Evolutionary conservation across 2,329 filamentous ascomycete genomes (phyloP).

Genomic region (Endothia cerciana): DNA sequence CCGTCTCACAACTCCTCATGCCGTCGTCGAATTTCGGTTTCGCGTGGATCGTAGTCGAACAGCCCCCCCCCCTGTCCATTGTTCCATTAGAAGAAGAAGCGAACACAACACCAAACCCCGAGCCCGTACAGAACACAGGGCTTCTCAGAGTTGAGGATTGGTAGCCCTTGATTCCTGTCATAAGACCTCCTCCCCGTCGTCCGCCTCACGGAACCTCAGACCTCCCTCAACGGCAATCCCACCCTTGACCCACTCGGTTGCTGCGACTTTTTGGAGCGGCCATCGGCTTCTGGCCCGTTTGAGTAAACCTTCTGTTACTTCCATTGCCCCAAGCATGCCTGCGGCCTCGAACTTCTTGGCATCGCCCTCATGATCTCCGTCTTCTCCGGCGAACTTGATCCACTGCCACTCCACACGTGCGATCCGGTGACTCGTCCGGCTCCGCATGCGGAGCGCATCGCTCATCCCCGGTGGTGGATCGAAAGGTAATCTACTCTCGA

Average conservation of each 20-base stretch:
- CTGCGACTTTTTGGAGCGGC: conserved; percentile 73
- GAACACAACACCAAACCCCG: not conserved
- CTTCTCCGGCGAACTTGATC: conserved; percentile 81
- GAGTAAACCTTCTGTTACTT: conserved; percentile 81
- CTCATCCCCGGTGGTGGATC: conserved; percentile 83
- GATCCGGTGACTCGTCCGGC: conserved; percentile 89
- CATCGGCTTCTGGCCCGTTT: conserved; percentile 82
- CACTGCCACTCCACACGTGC: conserved; percentile 95
- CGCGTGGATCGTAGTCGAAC: conserved; percentile 1
- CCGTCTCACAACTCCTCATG: conserved; percentile 12
- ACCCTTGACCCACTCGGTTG: conserved; percentile 74
- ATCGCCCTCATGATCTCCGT: conserved; percentile 81
- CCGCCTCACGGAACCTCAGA: conserved; percentile 62
- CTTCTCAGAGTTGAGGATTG: not conserved
- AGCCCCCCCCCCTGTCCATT: not conserved
- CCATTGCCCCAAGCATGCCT: conserved; percentile 74
- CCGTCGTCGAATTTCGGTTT: conserved; percentile 18
- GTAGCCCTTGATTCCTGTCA: conserved; percentile 31
- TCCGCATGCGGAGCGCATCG: conserved; percentile 75
- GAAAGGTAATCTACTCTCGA: conserved; percentile 92
- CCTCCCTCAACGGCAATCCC: conserved; percentile 72
- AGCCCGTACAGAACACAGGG: not conserved
- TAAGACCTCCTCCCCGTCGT: conserved; percentile 58
- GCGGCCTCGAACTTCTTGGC: conserved; percentile 62
- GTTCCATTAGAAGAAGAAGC: not conserved